Conservation (phyloP, 768 basidiomycete genomes). For the Bullera alba region DNA sequence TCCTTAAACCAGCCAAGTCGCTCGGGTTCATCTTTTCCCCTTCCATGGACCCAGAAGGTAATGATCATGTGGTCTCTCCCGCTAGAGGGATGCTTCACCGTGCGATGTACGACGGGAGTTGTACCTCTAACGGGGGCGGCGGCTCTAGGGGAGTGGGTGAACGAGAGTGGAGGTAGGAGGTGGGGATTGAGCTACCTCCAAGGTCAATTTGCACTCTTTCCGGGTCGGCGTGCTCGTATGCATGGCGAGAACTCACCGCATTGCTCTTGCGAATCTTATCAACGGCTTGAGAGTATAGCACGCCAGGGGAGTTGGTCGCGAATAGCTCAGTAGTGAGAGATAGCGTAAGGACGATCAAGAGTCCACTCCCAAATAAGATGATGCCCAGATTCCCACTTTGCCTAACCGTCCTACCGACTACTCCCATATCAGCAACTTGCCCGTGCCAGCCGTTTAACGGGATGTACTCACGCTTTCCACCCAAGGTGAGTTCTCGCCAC, state of each 20-base stretch:
- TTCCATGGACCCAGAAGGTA: conserved; percentile 44
- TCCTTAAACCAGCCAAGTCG: conserved; percentile 26
- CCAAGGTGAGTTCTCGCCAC: conserved; percentile 39
- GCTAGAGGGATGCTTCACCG: conserved; percentile 35
- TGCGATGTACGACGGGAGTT: conserved; percentile 31
- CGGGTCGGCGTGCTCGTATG: not conserved
- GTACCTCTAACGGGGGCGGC: conserved; percentile 36
- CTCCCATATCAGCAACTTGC: not conserved
- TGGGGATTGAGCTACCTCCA: conserved; percentile 34
- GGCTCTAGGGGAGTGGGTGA: conserved; percentile 42
- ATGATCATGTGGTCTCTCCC: conserved; percentile 43
- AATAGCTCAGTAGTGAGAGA: conserved; percentile 44
- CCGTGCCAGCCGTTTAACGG: not conserved
- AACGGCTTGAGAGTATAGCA: conserved; percentile 43
- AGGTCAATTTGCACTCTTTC: not conserved
- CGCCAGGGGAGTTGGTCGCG: conserved; percentile 42
- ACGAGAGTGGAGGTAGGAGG: conserved; percentile 42
- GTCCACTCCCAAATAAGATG: conserved; percentile 37
- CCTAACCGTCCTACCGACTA: conserved; percentile 38
- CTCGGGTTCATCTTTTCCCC: conserved; percentile 37
- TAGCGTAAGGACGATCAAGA: conserved; percentile 41
- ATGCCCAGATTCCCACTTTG: conserved; percentile 44
- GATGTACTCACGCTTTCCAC: conserved; percentile 39
- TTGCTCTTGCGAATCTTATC: conserved; percentile 40
- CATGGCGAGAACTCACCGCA: conserved; percentile 23